These are phyloP conservation scores for Inga oerstediana DNA, from an alignment of 306 rosid genomes.

Conservation along the genomic window DNA sequence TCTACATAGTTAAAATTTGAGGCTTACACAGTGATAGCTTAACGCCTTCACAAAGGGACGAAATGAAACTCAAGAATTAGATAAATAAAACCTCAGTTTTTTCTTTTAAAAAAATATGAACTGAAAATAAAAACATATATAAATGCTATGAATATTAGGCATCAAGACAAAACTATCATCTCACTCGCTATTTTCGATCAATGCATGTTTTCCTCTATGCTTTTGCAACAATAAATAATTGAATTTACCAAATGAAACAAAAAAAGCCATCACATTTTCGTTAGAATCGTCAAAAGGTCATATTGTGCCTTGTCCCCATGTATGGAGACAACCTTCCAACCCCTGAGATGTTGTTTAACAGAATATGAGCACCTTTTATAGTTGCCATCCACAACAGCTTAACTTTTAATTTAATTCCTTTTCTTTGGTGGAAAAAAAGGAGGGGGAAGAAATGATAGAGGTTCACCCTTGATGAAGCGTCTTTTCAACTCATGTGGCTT, in stretches of 20 bases:
- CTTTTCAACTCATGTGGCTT: constrained; percentile 74
- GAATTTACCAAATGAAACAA: constrained; percentile 23
- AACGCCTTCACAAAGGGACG: neutral
- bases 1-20: neutral
- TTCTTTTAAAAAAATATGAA: neutral
- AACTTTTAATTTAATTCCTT: neutral
- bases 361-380: constrained; percentile 32
- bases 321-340: constrained; percentile 95
- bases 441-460: neutral
- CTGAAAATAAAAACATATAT: neutral
- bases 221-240: constrained; percentile 29
- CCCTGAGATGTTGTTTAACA: constrained; percentile 52
- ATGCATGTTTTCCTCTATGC: constrained; percentile 4
- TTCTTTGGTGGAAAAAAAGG: neutral
- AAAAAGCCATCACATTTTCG: constrained; percentile 44
- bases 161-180: neutral
- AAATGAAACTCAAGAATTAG: neutral
- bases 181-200: neutral
- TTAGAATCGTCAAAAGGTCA: constrained; percentile 79
- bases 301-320: constrained; percentile 90
- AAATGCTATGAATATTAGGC: neutral
- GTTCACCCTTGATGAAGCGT: constrained; percentile 82
- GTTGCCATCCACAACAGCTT: constrained; percentile 30
- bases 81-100: neutral
- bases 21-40: neutral